Conservation (phyloP, 2,329 filamentous ascomycete genomes). For the Cyanodermella asteris region DNA sequence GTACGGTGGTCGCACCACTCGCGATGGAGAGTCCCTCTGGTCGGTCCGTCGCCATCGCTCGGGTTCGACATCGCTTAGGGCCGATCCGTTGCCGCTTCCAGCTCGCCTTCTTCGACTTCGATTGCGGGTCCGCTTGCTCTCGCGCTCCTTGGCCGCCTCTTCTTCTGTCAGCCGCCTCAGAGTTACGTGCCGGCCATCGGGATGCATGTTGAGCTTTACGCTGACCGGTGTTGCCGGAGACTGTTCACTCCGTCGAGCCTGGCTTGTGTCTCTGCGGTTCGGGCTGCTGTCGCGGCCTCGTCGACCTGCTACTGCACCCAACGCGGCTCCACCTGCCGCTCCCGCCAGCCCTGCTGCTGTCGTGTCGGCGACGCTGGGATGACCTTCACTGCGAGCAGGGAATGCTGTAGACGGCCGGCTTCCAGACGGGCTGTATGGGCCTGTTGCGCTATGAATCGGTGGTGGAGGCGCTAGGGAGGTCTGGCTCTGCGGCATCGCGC, state of each 20-base stretch:
- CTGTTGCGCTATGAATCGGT: no score
- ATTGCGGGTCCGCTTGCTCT: no score
- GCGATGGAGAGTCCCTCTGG: no score
- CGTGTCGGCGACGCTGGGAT: slow-evolving; percentile 12
- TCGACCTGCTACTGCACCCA: slow-evolving; percentile 11
- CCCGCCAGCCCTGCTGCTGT: slow-evolving; percentile 13
- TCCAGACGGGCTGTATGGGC: no score
- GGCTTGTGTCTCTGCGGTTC: background rate
- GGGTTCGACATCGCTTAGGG: slow-evolving; percentile 1
- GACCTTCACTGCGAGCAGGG: slow-evolving; percentile 2
- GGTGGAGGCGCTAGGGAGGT: no score
- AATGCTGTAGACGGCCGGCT: background rate
- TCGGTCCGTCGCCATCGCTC: no score
- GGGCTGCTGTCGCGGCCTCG: background rate
- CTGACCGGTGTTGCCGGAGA: no score
- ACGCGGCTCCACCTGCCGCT: slow-evolving; percentile 9
- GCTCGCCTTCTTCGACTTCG: slow-evolving; percentile 15
- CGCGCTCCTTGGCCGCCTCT: slow-evolving; percentile 38
- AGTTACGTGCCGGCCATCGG: slow-evolving; percentile 40
- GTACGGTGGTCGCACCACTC: no score
- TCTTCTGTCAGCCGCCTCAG: slow-evolving; percentile 37
- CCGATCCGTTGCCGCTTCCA: slow-evolving; percentile 14
- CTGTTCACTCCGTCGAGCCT: no score
- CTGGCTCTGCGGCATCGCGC: no score
- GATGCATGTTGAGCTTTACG: slow-evolving; percentile 43